phyloP scores from a whole-genome alignment of 495 filamentous ascomycete genomes.

The Penicillium argentinense region DNA sequence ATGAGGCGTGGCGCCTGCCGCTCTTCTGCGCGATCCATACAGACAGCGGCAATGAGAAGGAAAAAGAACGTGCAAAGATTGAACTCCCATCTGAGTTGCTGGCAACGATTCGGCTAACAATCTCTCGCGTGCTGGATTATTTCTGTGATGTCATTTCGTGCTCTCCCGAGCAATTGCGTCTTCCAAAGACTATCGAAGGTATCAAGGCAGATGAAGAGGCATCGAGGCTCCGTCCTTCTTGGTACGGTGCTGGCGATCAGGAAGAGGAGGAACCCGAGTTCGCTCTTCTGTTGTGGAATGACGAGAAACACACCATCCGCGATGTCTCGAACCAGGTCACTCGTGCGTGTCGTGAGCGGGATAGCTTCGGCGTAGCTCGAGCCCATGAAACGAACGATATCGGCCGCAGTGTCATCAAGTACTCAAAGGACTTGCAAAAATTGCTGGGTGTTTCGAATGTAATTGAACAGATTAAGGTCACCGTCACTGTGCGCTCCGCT shows the following conservation, averaged over 20 bases:
- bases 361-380: constrained; percentile 65
- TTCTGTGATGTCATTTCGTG: constrained; percentile 97
- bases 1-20: constrained; percentile 86
- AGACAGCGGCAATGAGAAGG: constrained; percentile 54
- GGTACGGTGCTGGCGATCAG: constrained; percentile 64
- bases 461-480: constrained; percentile 94
- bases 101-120: constrained; percentile 74
- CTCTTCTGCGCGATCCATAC: constrained; percentile 94
- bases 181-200: constrained; percentile 75
- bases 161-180: constrained; percentile 89
- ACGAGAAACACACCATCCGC: constrained; percentile 95
- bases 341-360: constrained; percentile 76
- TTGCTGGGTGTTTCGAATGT: constrained; percentile 74
- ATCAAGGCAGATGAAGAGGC: constrained; percentile 78
- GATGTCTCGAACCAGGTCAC: constrained; percentile 89
- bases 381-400: constrained; percentile 86
- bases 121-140: constrained; percentile 84
- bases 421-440: constrained; percentile 66
- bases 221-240: constrained; percentile 72
- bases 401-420: constrained; percentile 79
- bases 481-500: constrained; percentile 89
- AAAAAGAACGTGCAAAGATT: constrained; percentile 56
- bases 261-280: constrained; percentile 66
- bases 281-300: constrained; percentile 92
- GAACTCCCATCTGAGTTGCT: constrained; percentile 73